These are phyloP conservation scores for Quercus tomentella DNA, from an alignment of 331 rosid species.

Conservation along the genomic window DNA sequence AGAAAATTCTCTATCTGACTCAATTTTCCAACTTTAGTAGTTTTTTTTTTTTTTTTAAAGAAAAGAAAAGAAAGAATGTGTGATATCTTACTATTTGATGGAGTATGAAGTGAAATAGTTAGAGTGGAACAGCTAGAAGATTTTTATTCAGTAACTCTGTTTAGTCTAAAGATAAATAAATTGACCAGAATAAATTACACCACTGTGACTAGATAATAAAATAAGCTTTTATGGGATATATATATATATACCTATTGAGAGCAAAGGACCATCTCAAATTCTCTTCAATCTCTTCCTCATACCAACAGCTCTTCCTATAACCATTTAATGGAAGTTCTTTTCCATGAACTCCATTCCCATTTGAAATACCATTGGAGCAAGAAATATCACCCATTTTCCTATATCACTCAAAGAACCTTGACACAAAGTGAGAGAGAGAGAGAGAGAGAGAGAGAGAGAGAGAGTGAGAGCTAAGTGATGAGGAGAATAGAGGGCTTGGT, in stretches of 20 bases:
- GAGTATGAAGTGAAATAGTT: no score
- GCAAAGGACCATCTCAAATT: slow-evolving; percentile 96
- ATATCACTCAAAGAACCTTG: neutral
- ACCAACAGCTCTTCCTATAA: slow-evolving; percentile 94
- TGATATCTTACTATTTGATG: no score
- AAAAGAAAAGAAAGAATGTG: no score
- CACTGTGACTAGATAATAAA: neutral
- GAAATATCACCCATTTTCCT: slow-evolving; percentile 69
- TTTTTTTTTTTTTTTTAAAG: no score
- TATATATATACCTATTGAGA: slow-evolving; percentile 62
- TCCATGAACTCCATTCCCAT: slow-evolving; percentile 56
- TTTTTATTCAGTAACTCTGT: neutral
- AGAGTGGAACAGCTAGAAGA: no score
- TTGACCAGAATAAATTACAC: neutral
- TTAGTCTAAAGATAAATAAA: neutral
- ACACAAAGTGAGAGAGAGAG: neutral
- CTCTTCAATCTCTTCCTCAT: slow-evolving; percentile 96
- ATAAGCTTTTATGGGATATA: neutral
- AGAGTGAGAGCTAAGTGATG: slow-evolving; percentile 21
- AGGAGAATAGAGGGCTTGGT: slow-evolving; percentile 23
- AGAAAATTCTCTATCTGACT: no score
- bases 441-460: neutral
- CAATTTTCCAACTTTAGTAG: no score
- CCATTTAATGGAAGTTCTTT: slow-evolving; percentile 67
- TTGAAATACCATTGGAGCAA: slow-evolving; percentile 48